These are phyloP conservation scores for Suillus luteus DNA, from an alignment of 768 basidiomycete genomes.

Conservation along the genomic window DNA sequence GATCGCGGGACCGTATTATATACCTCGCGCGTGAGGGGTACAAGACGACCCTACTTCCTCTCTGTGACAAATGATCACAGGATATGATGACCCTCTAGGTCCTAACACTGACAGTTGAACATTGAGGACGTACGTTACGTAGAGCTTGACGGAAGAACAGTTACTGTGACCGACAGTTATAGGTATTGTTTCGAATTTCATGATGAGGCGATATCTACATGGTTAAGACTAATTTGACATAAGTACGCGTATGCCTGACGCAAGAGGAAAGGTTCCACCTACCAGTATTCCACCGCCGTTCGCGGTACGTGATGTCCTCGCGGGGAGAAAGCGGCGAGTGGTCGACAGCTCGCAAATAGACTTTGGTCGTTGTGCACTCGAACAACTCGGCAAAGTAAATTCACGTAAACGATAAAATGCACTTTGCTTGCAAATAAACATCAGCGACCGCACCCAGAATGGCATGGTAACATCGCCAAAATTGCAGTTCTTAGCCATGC, in stretches of 20 bases:
- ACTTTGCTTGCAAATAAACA: not conserved
- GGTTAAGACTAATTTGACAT: not conserved
- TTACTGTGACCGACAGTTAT: not conserved
- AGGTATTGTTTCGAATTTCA: not conserved
- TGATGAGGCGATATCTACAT: not conserved
- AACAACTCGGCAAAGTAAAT: too few species aligned
- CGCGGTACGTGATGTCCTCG: not conserved
- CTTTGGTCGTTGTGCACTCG: too few species aligned
- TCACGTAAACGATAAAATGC: too few species aligned
- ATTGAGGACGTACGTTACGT: not conserved
- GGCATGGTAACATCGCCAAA: not conserved
- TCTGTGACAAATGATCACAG: conserved; percentile 1
- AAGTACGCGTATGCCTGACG: not conserved
- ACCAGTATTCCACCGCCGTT: not conserved
- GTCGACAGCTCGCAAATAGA: not conserved
- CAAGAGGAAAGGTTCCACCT: not conserved
- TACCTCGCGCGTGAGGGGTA: not conserved
- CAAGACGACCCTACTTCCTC: not conserved
- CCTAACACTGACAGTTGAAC: not conserved
- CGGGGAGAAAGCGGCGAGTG: not conserved
- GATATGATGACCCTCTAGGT: not conserved
- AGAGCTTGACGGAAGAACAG: not conserved
- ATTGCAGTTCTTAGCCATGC: not conserved
- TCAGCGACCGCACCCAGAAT: not conserved
- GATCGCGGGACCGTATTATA: not conserved